Conservation (phyloP, 2,329 filamentous ascomycete genomes). For the Xylariaceae sp. region DNA sequence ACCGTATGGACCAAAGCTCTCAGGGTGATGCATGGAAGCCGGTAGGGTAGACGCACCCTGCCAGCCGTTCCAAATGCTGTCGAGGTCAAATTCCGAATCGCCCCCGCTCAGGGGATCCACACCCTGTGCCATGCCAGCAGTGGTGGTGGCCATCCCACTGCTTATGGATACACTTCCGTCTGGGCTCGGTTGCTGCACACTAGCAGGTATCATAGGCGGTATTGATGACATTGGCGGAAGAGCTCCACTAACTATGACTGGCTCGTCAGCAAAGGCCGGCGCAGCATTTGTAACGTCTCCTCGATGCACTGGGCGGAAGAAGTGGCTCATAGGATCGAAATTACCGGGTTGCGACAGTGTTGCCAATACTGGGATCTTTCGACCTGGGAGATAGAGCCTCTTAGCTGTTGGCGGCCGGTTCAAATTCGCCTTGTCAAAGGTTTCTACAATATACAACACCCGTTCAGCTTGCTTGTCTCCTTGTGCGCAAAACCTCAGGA, state of each 20-base stretch:
- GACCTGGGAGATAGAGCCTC: conserved; percentile 34
- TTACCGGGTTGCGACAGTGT: conserved; percentile 35
- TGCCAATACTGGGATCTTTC: conserved; percentile 36
- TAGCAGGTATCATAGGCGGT: conserved; percentile 32
- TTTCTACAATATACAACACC: conserved; percentile 55
- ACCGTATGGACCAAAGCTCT: conserved; percentile 7
- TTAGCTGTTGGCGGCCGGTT: conserved; percentile 35
- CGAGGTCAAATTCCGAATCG: conserved; percentile 35
- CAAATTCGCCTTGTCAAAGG: conserved; percentile 52
- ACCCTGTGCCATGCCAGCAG: conserved; percentile 29
- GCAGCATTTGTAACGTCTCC: conserved; percentile 24
- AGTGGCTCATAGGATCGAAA: conserved; percentile 38
- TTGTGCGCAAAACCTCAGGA: conserved; percentile 56
- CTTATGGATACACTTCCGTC: conserved; percentile 39
- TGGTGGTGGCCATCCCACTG: conserved; percentile 29
- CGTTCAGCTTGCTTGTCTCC: conserved; percentile 56
- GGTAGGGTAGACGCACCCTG: conserved; percentile 10
- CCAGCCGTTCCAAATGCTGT: conserved; percentile 27
- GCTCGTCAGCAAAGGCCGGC: conserved; percentile 28
- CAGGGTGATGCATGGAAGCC: conserved; percentile 2
- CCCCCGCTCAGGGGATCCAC: conserved; percentile 36
- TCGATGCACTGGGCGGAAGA: conserved; percentile 33
- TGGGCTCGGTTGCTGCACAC: conserved; percentile 41
- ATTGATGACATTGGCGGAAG: conserved; percentile 23
- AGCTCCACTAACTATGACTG: conserved; percentile 16